Percentiles rank a stretch among this genome's conserved stretches.
Conservation (phyloP, 2,329 filamentous ascomycete species). For the Trichoderma aggressivum region DNA sequence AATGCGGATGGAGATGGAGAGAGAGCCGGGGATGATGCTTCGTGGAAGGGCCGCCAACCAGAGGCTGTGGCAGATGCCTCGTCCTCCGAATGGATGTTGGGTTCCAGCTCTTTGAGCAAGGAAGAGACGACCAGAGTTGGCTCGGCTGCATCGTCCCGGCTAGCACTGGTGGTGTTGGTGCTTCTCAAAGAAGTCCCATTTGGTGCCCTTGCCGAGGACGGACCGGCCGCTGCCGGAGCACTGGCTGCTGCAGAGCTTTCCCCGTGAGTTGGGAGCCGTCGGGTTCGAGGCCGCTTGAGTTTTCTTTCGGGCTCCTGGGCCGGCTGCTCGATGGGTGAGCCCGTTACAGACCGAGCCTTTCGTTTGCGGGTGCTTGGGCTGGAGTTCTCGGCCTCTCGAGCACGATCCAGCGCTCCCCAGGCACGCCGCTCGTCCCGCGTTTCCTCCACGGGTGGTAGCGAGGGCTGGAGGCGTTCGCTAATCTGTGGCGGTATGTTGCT, state of each 20-base stretch:
- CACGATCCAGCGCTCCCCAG: conserved; percentile 88
- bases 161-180: conserved; percentile 21
- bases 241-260: conserved; percentile 46
- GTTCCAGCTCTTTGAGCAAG: conserved; percentile 82
- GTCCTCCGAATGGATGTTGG: conserved; percentile 56
- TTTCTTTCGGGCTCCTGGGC: conserved; percentile 73
- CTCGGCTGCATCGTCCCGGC: conserved; percentile 41
- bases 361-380: conserved; percentile 63
- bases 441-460: conserved; percentile 63
- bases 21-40: conserved; percentile 58
- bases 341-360: conserved; percentile 66
- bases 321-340: conserved; percentile 63
- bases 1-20: conserved; percentile 63
- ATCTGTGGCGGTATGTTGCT: conserved; percentile 56
- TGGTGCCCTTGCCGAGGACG: conserved; percentile 27
- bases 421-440: conserved; percentile 76
- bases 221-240: conserved; percentile 30
- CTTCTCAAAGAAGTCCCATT: conserved; percentile 26
- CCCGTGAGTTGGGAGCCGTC: conserved; percentile 53
- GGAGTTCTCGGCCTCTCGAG: conserved; percentile 63
- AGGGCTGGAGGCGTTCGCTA: conserved; percentile 58
- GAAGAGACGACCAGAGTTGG: conserved; percentile 85
- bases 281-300: conserved; percentile 81
- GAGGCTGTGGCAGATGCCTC: conserved; percentile 37
- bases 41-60: conserved; percentile 32